Evolutionary conservation across 768 basidiomycete genomes (phyloP).

Genomic region (Pleurotus ostreatus): DNA sequence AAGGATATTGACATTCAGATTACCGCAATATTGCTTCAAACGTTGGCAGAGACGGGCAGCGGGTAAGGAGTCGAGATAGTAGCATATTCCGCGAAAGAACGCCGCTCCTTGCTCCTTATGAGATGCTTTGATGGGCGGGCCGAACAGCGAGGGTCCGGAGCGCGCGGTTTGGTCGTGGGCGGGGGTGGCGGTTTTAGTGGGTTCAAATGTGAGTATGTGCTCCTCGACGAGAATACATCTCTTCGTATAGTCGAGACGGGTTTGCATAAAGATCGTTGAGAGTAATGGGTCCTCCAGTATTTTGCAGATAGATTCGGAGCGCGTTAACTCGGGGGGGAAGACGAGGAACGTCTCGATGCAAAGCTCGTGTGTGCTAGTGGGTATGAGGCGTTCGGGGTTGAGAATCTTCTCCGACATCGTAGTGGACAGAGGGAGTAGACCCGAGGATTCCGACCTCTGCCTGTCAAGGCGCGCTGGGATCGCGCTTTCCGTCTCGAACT

Average conservation of each 20-base stretch:
- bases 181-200: neutral
- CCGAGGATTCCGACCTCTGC: neutral
- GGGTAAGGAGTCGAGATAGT: neutral
- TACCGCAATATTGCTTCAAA: neutral
- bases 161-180: neutral
- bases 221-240: neutral
- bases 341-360: neutral
- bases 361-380: neutral
- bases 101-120: neutral
- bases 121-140: neutral
- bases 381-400: neutral
- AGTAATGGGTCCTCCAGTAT: neutral
- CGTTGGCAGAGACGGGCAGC: neutral
- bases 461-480: neutral
- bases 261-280: neutral
- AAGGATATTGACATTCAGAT: neutral
- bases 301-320: slow-evolving; percentile 1
- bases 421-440: neutral
- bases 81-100: neutral
- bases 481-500: neutral
- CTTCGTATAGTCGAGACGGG: slow-evolving; percentile 5
- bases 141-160: neutral
- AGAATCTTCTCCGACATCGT: neutral
- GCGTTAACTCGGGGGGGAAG: neutral
- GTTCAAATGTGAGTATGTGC: neutral